Conservation (phyloP, 768 basidiomycete species). For the Aureoboletus auriporus region DNA sequence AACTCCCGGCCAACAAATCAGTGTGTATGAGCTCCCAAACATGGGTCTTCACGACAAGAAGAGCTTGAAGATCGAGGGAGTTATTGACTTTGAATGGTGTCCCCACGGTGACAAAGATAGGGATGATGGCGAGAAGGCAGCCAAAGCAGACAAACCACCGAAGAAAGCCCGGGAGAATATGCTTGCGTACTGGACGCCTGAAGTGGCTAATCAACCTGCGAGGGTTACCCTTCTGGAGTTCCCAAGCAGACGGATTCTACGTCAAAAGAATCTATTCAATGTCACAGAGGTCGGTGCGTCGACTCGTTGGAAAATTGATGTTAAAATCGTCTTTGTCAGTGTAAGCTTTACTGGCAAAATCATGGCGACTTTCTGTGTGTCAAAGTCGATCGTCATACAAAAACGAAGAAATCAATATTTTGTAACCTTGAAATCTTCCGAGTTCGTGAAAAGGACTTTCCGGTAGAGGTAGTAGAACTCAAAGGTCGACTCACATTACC, state of each 20-base stretch:
- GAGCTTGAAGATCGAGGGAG: constrained; percentile 94
- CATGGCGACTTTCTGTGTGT: constrained; percentile 98
- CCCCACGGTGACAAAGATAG: constrained; percentile 87
- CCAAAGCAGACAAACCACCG: constrained; percentile 38
- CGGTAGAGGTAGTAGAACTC: constrained; percentile 95
- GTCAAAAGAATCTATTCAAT: constrained; percentile 97
- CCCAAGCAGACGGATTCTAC: constrained; percentile 76
- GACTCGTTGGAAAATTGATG: not conserved
- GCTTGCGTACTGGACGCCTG: constrained; percentile 97
- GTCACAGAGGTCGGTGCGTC: constrained; percentile 78
- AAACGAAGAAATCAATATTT: constrained; percentile 97
- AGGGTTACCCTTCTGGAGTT: constrained; percentile 91
- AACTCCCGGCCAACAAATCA: constrained; percentile 89
- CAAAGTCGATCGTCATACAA: constrained; percentile 97
- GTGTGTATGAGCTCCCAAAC: constrained; percentile 90
- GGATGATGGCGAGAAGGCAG: constrained; percentile 54
- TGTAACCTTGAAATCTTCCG: constrained; percentile 98
- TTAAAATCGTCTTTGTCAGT: constrained; percentile 44
- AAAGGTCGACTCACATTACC: constrained; percentile 58
- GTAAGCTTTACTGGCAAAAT: constrained; percentile 98
- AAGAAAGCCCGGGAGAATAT: constrained; percentile 85
- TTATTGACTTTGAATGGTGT: constrained; percentile 98
- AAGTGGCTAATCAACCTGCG: constrained; percentile 94
- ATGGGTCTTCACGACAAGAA: constrained; percentile 97
- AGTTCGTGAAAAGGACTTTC: constrained; percentile 94